Evolutionary conservation across 768 basidiomycete species (phyloP).

Genomic region (Leucocoprinus leucothites): DNA sequence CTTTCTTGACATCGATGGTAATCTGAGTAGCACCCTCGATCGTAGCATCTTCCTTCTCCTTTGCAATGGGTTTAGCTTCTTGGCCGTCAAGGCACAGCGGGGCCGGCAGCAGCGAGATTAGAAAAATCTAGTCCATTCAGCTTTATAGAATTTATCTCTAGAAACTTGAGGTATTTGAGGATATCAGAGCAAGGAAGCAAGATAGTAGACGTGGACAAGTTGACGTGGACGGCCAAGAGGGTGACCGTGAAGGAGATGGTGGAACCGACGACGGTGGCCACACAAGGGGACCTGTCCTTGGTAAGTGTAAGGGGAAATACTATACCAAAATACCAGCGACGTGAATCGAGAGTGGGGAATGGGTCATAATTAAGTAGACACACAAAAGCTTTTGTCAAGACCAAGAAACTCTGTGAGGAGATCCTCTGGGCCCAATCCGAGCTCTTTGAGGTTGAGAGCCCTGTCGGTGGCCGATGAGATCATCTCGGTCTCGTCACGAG

Average conservation of each 20-base stretch:
- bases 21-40: slow-evolving; percentile 89
- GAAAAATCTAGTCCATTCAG: slow-evolving; percentile 74
- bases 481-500: slow-evolving; percentile 79
- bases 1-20: slow-evolving; percentile 93
- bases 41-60: slow-evolving; percentile 73
- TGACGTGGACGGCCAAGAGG: slow-evolving; percentile 73
- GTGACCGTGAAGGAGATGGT: slow-evolving; percentile 70
- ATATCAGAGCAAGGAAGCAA: slow-evolving; percentile 82
- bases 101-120: slow-evolving; percentile 42
- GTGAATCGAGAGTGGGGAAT: neutral
- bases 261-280: slow-evolving; percentile 73
- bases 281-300: slow-evolving; percentile 60
- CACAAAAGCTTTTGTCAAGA: slow-evolving; percentile 83
- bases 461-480: slow-evolving; percentile 75
- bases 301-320: slow-evolving; percentile 82
- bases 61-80: slow-evolving; percentile 35
- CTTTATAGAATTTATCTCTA: slow-evolving; percentile 65
- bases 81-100: slow-evolving; percentile 18
- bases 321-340: slow-evolving; percentile 24
- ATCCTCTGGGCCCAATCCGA: slow-evolving; percentile 83
- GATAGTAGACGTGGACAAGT: slow-evolving; percentile 65
- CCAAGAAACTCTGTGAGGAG: slow-evolving; percentile 81
- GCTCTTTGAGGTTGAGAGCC: slow-evolving; percentile 80
- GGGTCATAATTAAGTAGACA: slow-evolving; percentile 34
- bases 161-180: slow-evolving; percentile 60